Evolutionary conservation across 805 yeast genomes (phyloP), one percentile per base, ranked within the genome.

Genomic region (Spencermartinsiella europaea): DNA sequence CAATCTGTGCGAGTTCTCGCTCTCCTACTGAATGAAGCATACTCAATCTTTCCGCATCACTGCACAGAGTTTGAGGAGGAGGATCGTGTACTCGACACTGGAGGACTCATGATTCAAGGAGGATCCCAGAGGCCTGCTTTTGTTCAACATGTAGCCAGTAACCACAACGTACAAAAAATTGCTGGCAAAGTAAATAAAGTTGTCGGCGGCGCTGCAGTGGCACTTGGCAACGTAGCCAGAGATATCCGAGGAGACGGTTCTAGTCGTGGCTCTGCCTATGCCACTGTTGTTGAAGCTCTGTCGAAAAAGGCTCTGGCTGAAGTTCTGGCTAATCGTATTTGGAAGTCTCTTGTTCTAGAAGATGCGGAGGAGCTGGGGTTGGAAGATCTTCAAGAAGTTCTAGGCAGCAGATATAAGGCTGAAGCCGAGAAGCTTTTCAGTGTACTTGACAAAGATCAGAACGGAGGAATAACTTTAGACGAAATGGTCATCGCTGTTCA

Each of bases 311-410:
- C 46, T 2, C 44, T 60, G 2, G 49, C 68, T 1, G 62, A 57
- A 35, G 56, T 58, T 4, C 53, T 69, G 40, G 72, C 69, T 5
- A 48, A 55, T 38, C 63, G 73, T 16, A 65, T 69, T 39, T 69
- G 73, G 73, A 60, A 64, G 51, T 65, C 72, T 5, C 52, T 69
- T 41, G 72, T 68, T 1, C 58, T 64, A 44, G 72, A 69, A 43
- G 70, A 59, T 42, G 52, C 64, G 2, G 65, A 58, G 3, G 50
- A 52, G n/a, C 55, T 68, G 31, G 50, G 55, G 2, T 52, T 60
- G 35, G 61, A 62, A 8, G 72, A 69, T 44, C 51, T 68, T 37
- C 45, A 56, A 3, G 62, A 60, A n/a, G 60, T 64, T 1, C 51
- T 66, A 5, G 69, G 70, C 16, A 46, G 45, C 10, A 56, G 53